Evolutionary conservation across 1,284 basidiomycete genomes (phyloP).

Genomic region (Moesziomyces sp.): DNA sequence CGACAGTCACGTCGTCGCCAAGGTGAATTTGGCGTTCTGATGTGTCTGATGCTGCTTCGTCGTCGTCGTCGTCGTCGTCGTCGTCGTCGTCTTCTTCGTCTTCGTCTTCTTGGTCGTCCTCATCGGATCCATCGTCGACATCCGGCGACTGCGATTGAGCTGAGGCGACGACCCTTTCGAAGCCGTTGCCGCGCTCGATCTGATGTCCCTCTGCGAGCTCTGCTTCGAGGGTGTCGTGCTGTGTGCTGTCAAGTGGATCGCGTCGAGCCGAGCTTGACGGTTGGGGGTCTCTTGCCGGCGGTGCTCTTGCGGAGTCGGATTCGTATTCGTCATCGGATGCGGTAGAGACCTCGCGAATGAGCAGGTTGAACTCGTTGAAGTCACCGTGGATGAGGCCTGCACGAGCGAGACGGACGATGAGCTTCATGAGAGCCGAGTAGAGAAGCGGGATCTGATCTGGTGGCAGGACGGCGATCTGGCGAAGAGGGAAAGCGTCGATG

Average conservation of each 20-base stretch:
- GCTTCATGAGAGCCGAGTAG: constrained; percentile 92
- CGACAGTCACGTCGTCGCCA: constrained; percentile 77
- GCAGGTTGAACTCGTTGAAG: constrained; percentile 99
- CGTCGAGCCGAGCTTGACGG: constrained; percentile 4
- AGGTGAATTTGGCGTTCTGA: constrained; percentile 76
- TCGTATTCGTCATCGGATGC: constrained; percentile 28
- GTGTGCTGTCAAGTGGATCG: background rate
- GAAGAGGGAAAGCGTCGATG: constrained; percentile 95
- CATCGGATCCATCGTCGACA: constrained; percentile 20
- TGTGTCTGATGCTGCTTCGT: constrained; percentile 72
- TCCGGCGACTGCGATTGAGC: constrained; percentile 23
- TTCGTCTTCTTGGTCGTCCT: constrained; percentile 11
- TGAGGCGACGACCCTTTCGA: constrained; percentile 51
- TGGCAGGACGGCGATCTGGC: constrained; percentile 85
- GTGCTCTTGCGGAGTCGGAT: constrained; percentile 18
- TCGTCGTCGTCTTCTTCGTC: constrained; percentile 72
- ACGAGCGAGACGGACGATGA: constrained; percentile 92
- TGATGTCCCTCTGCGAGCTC: constrained; percentile 24
- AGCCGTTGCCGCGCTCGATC: constrained; percentile 59
- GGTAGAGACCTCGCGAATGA: constrained; percentile 75
- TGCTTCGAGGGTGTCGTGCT: constrained; percentile 11
- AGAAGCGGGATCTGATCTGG: constrained; percentile 80
- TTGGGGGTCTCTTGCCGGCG: constrained; percentile 13
- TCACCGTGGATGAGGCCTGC: constrained; percentile 97
- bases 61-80: constrained; percentile 67